Conservation (phyloP, 305 asterid species). For the Ilex paraguariensis region DNA sequence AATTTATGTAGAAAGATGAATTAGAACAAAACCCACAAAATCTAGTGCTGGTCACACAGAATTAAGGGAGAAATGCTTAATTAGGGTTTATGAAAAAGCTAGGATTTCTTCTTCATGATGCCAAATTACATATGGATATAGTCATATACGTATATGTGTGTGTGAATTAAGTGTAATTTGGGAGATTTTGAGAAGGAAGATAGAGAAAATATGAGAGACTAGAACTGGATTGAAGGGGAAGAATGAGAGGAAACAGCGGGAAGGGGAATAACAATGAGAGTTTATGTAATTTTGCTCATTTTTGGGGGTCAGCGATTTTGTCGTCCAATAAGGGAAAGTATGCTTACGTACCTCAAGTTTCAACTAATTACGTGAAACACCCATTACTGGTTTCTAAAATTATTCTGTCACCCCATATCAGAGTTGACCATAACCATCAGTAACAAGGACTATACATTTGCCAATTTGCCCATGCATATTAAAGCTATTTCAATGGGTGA, state of each 20-base stretch:
- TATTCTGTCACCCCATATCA: too few species aligned
- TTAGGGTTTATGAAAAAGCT: slow-evolving; percentile 31
- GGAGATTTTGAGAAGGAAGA: neutral
- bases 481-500: too few species aligned
- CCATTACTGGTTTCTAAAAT: too few species aligned
- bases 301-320: neutral
- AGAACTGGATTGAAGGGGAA: slow-evolving; percentile 2
- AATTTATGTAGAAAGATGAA: neutral
- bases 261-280: slow-evolving; percentile 2
- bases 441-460: too few species aligned
- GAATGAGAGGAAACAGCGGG: slow-evolving; percentile 6
- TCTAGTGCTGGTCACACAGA: neutral
- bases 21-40: too few species aligned
- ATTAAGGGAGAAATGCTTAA: slow-evolving; percentile 1
- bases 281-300: neutral
- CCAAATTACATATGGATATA: neutral
- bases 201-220: slow-evolving; percentile 3
- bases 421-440: too few species aligned
- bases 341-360: too few species aligned
- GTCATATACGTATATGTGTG: neutral
- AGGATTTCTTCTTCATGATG: slow-evolving; percentile 28
- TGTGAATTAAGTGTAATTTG: neutral
- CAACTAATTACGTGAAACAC: too few species aligned
- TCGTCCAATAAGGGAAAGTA: too few species aligned
- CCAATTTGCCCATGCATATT: too few species aligned